Percentiles rank a stretch among this genome's conserved stretches.
Evolutionary conservation across 2,329 filamentous ascomycete genomes (phyloP).

Genomic region (Amesomyces nigricolor): DNA sequence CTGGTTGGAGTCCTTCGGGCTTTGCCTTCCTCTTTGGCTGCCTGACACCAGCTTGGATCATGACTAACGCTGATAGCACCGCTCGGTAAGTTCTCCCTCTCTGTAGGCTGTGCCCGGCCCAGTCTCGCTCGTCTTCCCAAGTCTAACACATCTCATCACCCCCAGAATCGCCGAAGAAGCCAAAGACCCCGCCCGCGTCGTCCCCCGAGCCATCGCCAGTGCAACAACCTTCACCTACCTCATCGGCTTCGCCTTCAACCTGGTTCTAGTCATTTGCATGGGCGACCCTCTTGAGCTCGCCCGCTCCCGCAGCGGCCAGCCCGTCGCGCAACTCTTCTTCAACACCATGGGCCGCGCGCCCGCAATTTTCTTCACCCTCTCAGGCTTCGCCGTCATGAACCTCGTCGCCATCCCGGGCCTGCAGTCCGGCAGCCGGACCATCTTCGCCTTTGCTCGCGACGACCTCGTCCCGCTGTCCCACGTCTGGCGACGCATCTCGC

Average conservation of each 20-base stretch:
- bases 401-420: conserved; percentile 51
- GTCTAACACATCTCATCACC: not conserved
- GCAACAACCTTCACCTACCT: conserved; percentile 50
- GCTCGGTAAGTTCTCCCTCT: conserved; percentile 21
- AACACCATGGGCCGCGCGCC: conserved; percentile 48
- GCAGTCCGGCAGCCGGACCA: conserved; percentile 44
- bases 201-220: conserved; percentile 44
- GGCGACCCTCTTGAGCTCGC: conserved; percentile 41
- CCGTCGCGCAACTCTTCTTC: conserved; percentile 50
- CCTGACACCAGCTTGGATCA: conserved; percentile 54
- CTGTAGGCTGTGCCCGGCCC: not conserved
- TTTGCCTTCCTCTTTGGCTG: conserved; percentile 58
- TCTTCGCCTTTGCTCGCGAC: conserved; percentile 49
- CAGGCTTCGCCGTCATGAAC: conserved; percentile 50
- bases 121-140: not conserved
- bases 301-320: conserved; percentile 40
- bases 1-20: conserved; percentile 49
- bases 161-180: conserved; percentile 42
- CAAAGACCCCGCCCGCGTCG: conserved; percentile 33
- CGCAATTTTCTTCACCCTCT: conserved; percentile 49
- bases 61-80: conserved; percentile 41
- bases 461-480: conserved; percentile 40
- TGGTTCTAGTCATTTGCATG: conserved; percentile 51
- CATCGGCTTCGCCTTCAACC: conserved; percentile 49
- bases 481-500: conserved; percentile 43